Evolutionary conservation across 352 stramenopile genomes (phyloP).

Genomic region (Phytopythium delawarense): DNA sequence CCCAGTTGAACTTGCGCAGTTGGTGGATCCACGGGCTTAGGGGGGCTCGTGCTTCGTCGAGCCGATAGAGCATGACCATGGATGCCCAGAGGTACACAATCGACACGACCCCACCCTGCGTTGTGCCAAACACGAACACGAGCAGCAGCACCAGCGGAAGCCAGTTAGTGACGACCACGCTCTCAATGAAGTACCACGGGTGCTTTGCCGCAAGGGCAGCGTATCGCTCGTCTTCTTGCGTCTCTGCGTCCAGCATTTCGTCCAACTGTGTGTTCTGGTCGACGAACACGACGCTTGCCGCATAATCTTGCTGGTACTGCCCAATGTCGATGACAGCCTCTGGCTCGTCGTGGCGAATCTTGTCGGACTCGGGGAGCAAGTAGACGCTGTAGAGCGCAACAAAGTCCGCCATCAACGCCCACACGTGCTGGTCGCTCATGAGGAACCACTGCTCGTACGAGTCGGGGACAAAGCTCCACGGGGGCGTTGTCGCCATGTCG

Average conservation of each 20-base stretch:
- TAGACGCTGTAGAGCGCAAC: constrained; percentile 63
- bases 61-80: constrained; percentile 72
- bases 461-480: constrained; percentile 51
- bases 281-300: constrained; percentile 8
- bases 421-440: constrained; percentile 70
- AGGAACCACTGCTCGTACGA: constrained; percentile 65
- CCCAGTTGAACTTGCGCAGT: constrained; percentile 80
- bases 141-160: constrained; percentile 65
- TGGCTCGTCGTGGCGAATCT: constrained; percentile 19
- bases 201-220: constrained; percentile 54
- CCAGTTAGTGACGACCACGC: constrained; percentile 55
- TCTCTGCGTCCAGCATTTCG: background rate
- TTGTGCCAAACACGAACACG: constrained; percentile 69
- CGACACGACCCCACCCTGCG: constrained; percentile 65
- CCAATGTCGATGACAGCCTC: constrained; percentile 21
- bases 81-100: constrained; percentile 69
- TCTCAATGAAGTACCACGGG: constrained; percentile 69
- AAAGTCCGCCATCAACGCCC: constrained; percentile 75
- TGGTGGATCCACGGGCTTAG: constrained; percentile 64
- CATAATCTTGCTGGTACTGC: constrained; percentile 6
- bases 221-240: constrained; percentile 29
- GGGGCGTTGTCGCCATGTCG: constrained; percentile 51
- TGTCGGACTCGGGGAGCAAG: constrained; percentile 57
- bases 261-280: constrained; percentile 8
- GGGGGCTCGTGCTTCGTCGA: constrained; percentile 63